Base-by-base conservation (phyloP, 805 yeast genomes). In the Scheffersomyces coipomensis region DNA sequence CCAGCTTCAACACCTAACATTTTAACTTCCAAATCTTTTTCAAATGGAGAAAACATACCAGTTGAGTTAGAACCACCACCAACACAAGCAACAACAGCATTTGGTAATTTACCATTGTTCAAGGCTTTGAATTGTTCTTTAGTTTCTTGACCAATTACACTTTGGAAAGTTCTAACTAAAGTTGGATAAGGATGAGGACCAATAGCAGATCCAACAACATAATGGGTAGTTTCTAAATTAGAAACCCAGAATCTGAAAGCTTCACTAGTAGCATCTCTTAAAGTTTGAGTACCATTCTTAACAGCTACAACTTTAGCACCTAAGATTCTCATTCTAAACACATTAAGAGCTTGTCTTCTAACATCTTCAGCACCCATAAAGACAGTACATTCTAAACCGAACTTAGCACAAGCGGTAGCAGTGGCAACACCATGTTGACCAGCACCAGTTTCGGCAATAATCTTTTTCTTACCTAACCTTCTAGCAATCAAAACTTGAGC, bases 141-240 rank as follows among this genome's bases (percentile, higher is more conserved):
- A 33, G 97, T 87, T 71, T 93, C 99, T 37, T 81, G 75, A 53
- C 99, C 99, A 65, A 93, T 93, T 24, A 93, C 95, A 60, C 90
- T 80, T 75, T 93, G 99, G 88, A 93, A 90, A 13, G 99, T 91
- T 71, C 98, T 85, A 24, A 93, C 99, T 62, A 93, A 76, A 15
- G 96, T 89, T 46, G 99, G 99, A 73, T 89, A 93, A 35, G 99
- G 99, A 64, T 93, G 98, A 29, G 99, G 99, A 27, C 99, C 99
- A 59, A 93, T 91, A 33, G 98, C 99, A 2, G 97, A 88, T 37
- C 99, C 99, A 37, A 93, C 96, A 47, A 91, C 85, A 62, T 91
- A 93, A 66, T 93, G 97, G 6, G 99, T 93, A 27, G 86, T 71
- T 48, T 81, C 73, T 48, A 93, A 73, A 53, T 90, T 77, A 3